phyloP scores from a whole-genome alignment of 176 grass and related monocot species.

The Raddia distichophylla region DNA sequence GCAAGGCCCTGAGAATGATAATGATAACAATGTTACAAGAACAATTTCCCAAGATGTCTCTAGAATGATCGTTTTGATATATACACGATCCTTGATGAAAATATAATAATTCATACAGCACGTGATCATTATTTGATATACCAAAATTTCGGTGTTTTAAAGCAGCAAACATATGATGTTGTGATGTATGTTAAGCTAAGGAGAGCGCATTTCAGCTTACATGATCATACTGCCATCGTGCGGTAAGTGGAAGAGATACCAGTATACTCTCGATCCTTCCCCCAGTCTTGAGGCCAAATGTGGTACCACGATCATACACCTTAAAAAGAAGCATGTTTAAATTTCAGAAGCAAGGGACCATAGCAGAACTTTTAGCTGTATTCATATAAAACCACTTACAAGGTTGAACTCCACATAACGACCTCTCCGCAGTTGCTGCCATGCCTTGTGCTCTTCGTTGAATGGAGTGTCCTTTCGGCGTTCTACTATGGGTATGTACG shows the following conservation, averaged over 20 bases:
- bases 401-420: conserved; percentile 99
- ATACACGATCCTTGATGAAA: background rate
- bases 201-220: conserved; percentile 50
- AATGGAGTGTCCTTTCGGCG: conserved; percentile 86
- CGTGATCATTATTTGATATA: background rate
- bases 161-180: too few relatives aligned
- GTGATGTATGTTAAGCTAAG: background rate
- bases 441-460: conserved; percentile 85
- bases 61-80: background rate
- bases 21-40: background rate
- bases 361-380: background rate
- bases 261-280: conserved; percentile 98
- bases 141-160: background rate
- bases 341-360: background rate
- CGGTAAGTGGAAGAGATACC: conserved; percentile 84
- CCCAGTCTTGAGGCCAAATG: conserved; percentile 95
- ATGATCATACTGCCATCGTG: conserved; percentile 95
- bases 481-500: conserved; percentile 91
- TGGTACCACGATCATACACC: conserved; percentile 97
- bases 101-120: background rate
- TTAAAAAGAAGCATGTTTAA: conserved; percentile 32
- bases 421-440: conserved; percentile 94
- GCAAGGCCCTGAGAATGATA: background rate
- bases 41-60: background rate
- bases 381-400: conserved; percentile 48